Evolutionary conservation across 768 basidiomycete genomes (phyloP).

Genomic region (Albatrellus ellisii): DNA sequence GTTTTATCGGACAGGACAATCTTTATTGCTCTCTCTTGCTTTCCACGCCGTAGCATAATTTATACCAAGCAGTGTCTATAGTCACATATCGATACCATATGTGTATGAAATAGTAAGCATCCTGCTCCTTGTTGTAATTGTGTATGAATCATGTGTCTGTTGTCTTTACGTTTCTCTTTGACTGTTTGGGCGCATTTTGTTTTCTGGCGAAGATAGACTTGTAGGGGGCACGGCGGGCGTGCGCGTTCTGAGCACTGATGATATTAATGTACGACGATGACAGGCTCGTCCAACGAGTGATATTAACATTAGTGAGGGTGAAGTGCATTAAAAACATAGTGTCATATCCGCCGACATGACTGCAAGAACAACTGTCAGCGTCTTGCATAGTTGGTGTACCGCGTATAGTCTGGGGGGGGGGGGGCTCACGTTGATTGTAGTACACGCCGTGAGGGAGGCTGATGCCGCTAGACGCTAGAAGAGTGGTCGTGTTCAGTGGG

Average conservation of each 20-base stretch:
- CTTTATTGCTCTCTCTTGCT: not conserved
- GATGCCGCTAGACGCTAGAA: slow-evolving; percentile 31
- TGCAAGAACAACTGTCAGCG: not conserved
- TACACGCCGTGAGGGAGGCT: slow-evolving; percentile 34
- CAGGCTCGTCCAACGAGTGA: too few relatives aligned
- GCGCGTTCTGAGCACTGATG: not conserved
- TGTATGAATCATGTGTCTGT: slow-evolving; percentile 1
- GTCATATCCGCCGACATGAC: slow-evolving; percentile 10
- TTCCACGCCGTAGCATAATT: not conserved
- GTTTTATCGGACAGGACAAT: too few relatives aligned
- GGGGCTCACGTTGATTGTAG: slow-evolving; percentile 28
- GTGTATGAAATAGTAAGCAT: not conserved
- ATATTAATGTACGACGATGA: too few relatives aligned
- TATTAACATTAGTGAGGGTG: too few relatives aligned
- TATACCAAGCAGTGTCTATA: not conserved
- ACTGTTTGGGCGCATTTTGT: slow-evolving; percentile 2
- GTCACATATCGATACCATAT: slow-evolving; percentile 4
- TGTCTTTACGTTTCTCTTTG: not conserved
- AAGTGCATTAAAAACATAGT: slow-evolving; percentile 7
- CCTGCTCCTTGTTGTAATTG: slow-evolving; percentile 1
- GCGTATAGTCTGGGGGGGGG: not conserved
- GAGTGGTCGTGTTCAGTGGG: not conserved
- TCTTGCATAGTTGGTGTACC: too few relatives aligned
- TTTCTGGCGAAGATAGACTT: not conserved
- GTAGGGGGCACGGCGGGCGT: not conserved